phyloP scores from a whole-genome alignment of 768 basidiomycete genomes.

The Pluteus cervinus region DNA sequence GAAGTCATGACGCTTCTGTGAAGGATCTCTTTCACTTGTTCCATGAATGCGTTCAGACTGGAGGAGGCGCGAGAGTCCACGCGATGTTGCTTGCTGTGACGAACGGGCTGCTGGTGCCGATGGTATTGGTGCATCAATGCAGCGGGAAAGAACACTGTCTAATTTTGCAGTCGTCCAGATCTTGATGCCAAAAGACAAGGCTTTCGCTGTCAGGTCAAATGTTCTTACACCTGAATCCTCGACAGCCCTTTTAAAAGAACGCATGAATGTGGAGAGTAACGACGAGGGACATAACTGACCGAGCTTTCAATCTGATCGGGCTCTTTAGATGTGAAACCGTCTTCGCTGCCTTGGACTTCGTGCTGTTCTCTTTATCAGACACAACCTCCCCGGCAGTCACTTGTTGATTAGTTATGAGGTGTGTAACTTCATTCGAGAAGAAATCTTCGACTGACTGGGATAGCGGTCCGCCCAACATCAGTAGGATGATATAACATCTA shows the following conservation, averaged over 20 bases:
- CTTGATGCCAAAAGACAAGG: slow-evolving; percentile 70
- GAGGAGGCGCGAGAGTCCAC: slow-evolving; percentile 54
- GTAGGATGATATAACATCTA: slow-evolving; percentile 5
- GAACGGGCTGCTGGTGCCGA: slow-evolving; percentile 17
- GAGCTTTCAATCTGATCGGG: slow-evolving; percentile 55
- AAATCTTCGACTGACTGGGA: slow-evolving; percentile 78
- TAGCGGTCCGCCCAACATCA: slow-evolving; percentile 2
- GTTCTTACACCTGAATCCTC: slow-evolving; percentile 18
- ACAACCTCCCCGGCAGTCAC: slow-evolving; percentile 24
- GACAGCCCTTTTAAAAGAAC: slow-evolving; percentile 17
- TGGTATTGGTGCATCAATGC: slow-evolving; percentile 33
- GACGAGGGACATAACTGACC: slow-evolving; percentile 32
- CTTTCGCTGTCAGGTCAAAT: slow-evolving; percentile 57
- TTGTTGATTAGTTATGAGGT: slow-evolving; percentile 70
- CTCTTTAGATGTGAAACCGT: slow-evolving; percentile 41
- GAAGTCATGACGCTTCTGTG: slow-evolving; percentile 81
- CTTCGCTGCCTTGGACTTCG: slow-evolving; percentile 23
- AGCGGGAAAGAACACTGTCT: slow-evolving; percentile 66
- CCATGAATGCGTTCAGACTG: slow-evolving; percentile 85
- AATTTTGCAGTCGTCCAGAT: slow-evolving; percentile 79
- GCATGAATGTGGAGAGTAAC: background rate
- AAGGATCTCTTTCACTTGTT: slow-evolving; percentile 87
- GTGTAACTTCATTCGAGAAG: slow-evolving; percentile 82
- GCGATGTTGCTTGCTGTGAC: too few species aligned
- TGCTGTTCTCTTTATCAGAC: slow-evolving; percentile 66